phyloP scores from a whole-genome alignment of 352 stramenopile genomes.

The Phytophthora brassicae region DNA sequence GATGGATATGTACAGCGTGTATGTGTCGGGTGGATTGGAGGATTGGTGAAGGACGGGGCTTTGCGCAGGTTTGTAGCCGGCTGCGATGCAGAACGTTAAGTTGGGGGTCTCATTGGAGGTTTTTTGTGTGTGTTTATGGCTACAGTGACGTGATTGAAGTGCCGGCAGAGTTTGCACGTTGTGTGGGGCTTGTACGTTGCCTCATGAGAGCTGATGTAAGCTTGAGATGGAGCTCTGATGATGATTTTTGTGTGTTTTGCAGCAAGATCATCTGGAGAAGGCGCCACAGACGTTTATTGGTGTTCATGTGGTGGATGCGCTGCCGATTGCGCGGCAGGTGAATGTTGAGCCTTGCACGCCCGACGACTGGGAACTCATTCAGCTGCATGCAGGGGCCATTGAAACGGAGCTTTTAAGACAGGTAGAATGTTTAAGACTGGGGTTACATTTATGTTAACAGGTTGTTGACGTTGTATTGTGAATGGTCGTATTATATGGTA shows the following conservation, averaged over 20 bases:
- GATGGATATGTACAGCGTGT: slow-evolving; percentile 82
- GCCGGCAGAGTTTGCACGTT: slow-evolving; percentile 78
- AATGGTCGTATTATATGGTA: slow-evolving; percentile 15
- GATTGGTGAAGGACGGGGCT: slow-evolving; percentile 45
- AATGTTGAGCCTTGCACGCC: slow-evolving; percentile 84
- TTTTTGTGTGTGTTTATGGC: background rate
- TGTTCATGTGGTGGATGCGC: slow-evolving; percentile 71
- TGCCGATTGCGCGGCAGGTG: slow-evolving; percentile 70
- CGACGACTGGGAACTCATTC: slow-evolving; percentile 91
- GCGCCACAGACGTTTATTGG: slow-evolving; percentile 60
- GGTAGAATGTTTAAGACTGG: slow-evolving; percentile 33
- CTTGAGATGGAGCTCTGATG: no score
- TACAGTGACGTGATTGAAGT: slow-evolving; percentile 84
- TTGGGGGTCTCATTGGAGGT: background rate
- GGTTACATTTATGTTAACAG: background rate
- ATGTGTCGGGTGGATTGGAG: slow-evolving; percentile 71
- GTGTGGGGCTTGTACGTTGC: slow-evolving; percentile 67
- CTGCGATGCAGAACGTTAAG: background rate
- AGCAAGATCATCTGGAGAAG: slow-evolving; percentile 69
- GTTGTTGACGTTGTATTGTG: slow-evolving; percentile 3
- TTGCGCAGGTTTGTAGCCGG: slow-evolving; percentile 55
- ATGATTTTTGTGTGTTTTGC: background rate
- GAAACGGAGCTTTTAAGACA: slow-evolving; percentile 84
- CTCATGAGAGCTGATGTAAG: no score
- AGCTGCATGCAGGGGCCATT: slow-evolving; percentile 82